Evolutionary conservation across 2,329 filamentous ascomycete genomes (phyloP), one percentile per base, ranked within the genome.

Genomic region (Venturia aucupariae): DNA sequence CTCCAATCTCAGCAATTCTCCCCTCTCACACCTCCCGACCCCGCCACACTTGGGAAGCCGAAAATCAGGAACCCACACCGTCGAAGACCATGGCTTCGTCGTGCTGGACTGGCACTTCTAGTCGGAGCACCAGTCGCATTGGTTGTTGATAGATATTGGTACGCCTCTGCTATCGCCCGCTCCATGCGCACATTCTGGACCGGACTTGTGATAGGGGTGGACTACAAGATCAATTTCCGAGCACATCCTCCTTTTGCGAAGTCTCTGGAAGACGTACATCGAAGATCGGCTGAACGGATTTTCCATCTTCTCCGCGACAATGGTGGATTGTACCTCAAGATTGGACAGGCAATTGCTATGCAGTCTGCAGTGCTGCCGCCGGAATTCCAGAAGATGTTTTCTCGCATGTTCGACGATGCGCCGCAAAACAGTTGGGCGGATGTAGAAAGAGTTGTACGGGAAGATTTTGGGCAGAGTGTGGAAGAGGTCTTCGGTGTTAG

Each of bases 341-440:
- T 99, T 65, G 94, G 94, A 0, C 94, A 99, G 80, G 94, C 94
- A 4, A 93, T 99, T 69, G 94, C 93, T 17, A 97, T 97, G 94
- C 94, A 99, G 80, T 93, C 90, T 69, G 93, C 93, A 0, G 87
- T 97, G 32, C 78, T 99, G 67, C 94, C 94, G 32, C 90, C 92
- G 0, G 92, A 96, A 75, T 97, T 97, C 70, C 92, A 96, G 79
- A 87, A 88, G 71, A 97, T 97, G 92, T 99, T 99, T 73, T 82
- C 88, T 27, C 84, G 89, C 71, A 97, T 99, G 91, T 99, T 97
- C 74, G 94, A 97, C 73, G 93, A 97, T 78, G 94, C 94, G 67
- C 92, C 93, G 44, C 92, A 97, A 80, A 94, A 96, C 73, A 82
- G 83, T 51, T 97, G 92, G 92, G 82, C 81, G 68, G 90, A 93